Base-by-base conservation (phyloP, 306 rosid species). In the Notholithocarpus densiflorus region DNA sequence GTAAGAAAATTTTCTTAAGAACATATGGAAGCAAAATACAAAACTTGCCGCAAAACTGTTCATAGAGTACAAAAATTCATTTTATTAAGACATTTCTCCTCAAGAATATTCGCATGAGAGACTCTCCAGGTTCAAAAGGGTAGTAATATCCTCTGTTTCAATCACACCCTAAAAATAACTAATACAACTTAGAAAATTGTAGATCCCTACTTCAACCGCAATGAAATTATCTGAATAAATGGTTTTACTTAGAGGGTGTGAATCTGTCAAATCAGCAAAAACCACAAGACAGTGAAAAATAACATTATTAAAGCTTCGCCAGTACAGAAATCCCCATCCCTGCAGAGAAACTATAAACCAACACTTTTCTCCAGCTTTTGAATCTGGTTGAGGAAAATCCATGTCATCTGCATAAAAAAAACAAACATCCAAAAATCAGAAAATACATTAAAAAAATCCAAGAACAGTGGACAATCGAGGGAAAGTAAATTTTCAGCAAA, bases 331-430 rank as follows among this genome's bases (percentile, higher is more conserved):
- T 77, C 64, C 3, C 57, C 82, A 66, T 37, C 75, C 62, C 54
- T 15, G 37, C 12, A 56, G 53, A 56, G 51, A 74, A 79, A 29
- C 87, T 93, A 92, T 82, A 95, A 85, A 40, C 98, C 98, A 59
- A 55, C 11, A 45, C 77, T 23, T 74, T 89, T 86, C 90, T 95
- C 71, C 68, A 91, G 12, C 86, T 91, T 91, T 80, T 93, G 96
- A 82, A 95, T 82, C 84, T 93, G 98, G 86, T 90, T 90, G 84
- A 95, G 97, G 97, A 92, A 95, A 74, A 93, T 93, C 99, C 98
- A 91, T 43, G 98, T 93, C 97, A 95, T 90, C 99, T 95, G 91
- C 94, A 85, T 40, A 74, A 66, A 7, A 37, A 26, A 7, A 69
- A 27, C 53, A 69, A 12, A 48, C 53, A 12, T 48, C 53, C 17